phyloP scores from a whole-genome alignment of 495 filamentous ascomycete species.

The Daldinia vernicosa region DNA sequence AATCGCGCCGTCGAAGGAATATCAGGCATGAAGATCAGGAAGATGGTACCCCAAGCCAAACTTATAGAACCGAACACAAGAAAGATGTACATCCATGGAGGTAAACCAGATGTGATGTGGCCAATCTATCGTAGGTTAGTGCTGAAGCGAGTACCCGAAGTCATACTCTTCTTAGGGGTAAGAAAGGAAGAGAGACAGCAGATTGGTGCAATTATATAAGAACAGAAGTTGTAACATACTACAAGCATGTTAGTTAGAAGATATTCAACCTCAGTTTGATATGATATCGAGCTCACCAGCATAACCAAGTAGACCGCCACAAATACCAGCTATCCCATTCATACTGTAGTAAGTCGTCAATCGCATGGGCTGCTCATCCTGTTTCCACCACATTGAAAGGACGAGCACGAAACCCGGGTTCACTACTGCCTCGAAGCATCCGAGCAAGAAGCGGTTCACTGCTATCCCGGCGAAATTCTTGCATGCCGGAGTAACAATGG shows the following conservation, averaged over 20 bases:
- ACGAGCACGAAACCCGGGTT: constrained; percentile 67
- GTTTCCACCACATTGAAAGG: constrained; percentile 66
- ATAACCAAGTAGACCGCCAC: constrained; percentile 62
- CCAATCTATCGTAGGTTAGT: constrained; percentile 48
- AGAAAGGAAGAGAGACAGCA: not conserved
- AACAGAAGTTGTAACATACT: constrained; percentile 3
- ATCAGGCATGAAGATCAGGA: constrained; percentile 66
- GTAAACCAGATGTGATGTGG: constrained; percentile 51
- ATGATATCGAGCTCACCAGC: constrained; percentile 48
- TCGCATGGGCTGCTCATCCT: constrained; percentile 63
- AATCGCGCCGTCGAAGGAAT: constrained; percentile 65
- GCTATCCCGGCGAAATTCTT: constrained; percentile 61
- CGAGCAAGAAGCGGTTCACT: constrained; percentile 62
- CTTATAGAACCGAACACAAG: constrained; percentile 62
- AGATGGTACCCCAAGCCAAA: constrained; percentile 61
- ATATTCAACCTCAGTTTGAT: not conserved
- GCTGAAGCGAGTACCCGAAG: not conserved
- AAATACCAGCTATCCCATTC: constrained; percentile 65
- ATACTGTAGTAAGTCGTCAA: constrained; percentile 64
- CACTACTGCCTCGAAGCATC: constrained; percentile 63
- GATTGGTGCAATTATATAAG: not conserved
- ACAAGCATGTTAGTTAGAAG: constrained; percentile 17
- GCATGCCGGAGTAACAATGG: constrained; percentile 60
- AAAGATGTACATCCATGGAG: constrained; percentile 59
- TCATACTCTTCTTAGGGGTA: no score